These are phyloP conservation scores for Dissoconium aciculare DNA, from an alignment of 2,329 filamentous ascomycete genomes.

Conservation along the genomic window DNA sequence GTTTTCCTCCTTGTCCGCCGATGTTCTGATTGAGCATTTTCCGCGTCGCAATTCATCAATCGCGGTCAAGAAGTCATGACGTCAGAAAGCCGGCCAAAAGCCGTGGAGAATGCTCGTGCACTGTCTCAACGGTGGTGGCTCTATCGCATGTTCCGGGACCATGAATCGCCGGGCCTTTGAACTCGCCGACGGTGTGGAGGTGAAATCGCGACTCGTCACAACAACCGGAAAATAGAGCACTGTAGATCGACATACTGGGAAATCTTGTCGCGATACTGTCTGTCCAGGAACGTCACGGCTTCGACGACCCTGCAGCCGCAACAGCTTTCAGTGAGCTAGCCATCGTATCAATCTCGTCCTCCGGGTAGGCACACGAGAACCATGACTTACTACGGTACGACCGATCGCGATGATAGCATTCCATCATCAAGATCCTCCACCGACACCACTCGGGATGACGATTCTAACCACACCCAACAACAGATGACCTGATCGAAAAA, in stretches of 20 bases:
- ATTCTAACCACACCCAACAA: no score
- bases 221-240: no score
- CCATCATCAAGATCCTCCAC: background rate
- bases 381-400: constrained; percentile 1
- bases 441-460: background rate
- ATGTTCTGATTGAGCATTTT: no score
- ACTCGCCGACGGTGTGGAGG: background rate
- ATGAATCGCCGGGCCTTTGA: background rate
- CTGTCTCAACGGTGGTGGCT: background rate
- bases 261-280: no score
- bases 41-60: no score
- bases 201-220: background rate
- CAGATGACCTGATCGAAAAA: constrained; percentile 33
- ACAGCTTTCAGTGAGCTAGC: no score
- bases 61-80: constrained; percentile 1
- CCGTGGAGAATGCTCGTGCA: background rate
- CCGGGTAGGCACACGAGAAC: no score
- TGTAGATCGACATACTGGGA: no score
- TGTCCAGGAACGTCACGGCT: background rate
- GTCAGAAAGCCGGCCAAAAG: background rate
- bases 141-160: background rate
- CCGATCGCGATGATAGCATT: no score
- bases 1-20: no score
- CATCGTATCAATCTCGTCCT: no score
- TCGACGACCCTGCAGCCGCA: background rate